Base-by-base conservation (phyloP, 2,329 filamentous ascomycete species). In the Leptoxyphium fumago region DNA sequence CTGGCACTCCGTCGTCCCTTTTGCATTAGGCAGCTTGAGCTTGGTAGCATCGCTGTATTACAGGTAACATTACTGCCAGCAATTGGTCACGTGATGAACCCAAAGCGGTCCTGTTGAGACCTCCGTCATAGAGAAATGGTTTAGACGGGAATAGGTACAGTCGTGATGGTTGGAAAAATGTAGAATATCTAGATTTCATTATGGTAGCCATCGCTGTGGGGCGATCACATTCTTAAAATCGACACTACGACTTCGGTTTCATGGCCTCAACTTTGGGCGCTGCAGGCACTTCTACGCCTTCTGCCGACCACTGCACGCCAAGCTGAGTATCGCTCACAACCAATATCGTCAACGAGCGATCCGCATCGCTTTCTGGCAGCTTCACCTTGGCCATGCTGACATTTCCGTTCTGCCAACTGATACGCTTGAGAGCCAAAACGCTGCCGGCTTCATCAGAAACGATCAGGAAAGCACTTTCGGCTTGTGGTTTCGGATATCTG, bases 401-500 rank as follows among this genome's bases (percentile, higher is more conserved):
- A 11, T 48, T 50, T 26, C 49, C 52, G 5, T 65, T 57, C 2
- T 67, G 65, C 88, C 91, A 96, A 1, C 79, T 80, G 0, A 91
- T 75, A 28, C 91, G 72, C 72, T 94, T 96, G 49, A 98, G 70
- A 2, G 83, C 89, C 3, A 94, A 64, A 34, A 96, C 72, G 52
- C 95, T 85, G 46, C 89, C 85, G 6, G 66, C 73, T 1, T 67
- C 68, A 53, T 83, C 78, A 6, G 78, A 80, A 0, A 94, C 73
- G 17, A 96, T 59, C 11, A 91, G 76, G 62, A 98, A 96, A 75
- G 81, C 96, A 0, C 88, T 88, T 58, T 98, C 91, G 0, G 79
- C 91, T 63, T 98, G 91, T 13, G 87, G 79, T 64, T 98, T 98
- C 1, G 89, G 89, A 65, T 94, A 96, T 17, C 76, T 74, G 2